Conservation (phyloP, 306 rosid genomes). For the Castanea mollissima region DNA sequence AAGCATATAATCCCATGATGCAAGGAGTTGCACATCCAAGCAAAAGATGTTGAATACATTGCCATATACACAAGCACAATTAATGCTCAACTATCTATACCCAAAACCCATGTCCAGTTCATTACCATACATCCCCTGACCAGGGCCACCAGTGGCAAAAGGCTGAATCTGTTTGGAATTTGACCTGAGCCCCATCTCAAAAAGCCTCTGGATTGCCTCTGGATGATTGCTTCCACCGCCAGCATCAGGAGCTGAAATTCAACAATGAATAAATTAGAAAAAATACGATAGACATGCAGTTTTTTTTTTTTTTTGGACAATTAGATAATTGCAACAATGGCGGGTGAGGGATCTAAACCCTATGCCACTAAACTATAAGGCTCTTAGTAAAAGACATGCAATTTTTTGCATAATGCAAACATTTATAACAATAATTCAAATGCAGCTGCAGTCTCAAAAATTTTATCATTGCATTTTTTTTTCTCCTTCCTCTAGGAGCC, state of each 20-base stretch:
- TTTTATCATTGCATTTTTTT: too few species aligned
- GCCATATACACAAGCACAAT: conserved; percentile 42
- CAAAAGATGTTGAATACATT: conserved; percentile 29
- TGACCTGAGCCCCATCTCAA: conserved; percentile 84
- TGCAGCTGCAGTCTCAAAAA: too few species aligned
- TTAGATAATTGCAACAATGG: too few species aligned
- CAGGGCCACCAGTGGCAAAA: conserved; percentile 42
- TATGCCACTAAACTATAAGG: too few species aligned
- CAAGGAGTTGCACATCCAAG: conserved; percentile 32
- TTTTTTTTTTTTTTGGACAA: too few species aligned
- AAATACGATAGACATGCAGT: background rate
- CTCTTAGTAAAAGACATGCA: background rate
- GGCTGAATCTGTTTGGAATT: conserved; percentile 47
- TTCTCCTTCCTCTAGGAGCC: too few species aligned
- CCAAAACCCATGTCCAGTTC: conserved; percentile 90
- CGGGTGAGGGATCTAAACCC: too few species aligned
- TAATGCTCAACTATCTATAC: conserved; percentile 49
- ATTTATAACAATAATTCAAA: too few species aligned
- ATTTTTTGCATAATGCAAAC: background rate
- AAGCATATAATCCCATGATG: conserved; percentile 33
- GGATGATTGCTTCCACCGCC: conserved; percentile 77
- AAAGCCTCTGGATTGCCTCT: conserved; percentile 75
- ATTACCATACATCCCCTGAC: conserved; percentile 53
- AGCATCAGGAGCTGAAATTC: conserved; percentile 51
- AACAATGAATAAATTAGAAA: conserved; percentile 9